Conservation (phyloP, 2,329 filamentous ascomycete species). For the Scolecobasidium constrictum region DNA sequence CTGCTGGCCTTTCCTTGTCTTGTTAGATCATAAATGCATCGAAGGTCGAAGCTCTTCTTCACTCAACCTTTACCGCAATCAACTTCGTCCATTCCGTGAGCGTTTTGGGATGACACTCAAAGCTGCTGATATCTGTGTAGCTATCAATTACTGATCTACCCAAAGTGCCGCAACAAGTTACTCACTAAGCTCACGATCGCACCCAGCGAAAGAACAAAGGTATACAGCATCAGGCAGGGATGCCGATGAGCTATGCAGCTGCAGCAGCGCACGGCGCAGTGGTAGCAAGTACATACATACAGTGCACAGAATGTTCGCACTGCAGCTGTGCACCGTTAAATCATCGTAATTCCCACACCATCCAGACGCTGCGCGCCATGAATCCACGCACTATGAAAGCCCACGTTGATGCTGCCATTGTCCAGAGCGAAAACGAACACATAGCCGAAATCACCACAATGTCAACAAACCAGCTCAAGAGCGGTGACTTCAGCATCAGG, state of each 20-base stretch:
- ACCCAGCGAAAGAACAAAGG: slow-evolving; percentile 12
- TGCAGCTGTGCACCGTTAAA: slow-evolving; percentile 12
- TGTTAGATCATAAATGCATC: too few species aligned
- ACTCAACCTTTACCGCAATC: too few species aligned
- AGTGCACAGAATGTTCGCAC: slow-evolving; percentile 14
- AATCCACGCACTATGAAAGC: slow-evolving; percentile 13
- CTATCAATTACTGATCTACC: too few species aligned
- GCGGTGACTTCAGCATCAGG: slow-evolving; percentile 13
- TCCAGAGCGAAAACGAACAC: slow-evolving; percentile 14
- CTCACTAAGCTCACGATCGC: too few species aligned
- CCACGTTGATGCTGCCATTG: slow-evolving; percentile 13
- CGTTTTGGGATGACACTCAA: too few species aligned
- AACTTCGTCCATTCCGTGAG: too few species aligned
- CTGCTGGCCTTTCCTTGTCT: too few species aligned
- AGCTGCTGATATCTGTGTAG: too few species aligned
- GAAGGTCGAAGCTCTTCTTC: too few species aligned
- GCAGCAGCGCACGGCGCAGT: slow-evolving; percentile 9
- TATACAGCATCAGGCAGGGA: slow-evolving; percentile 10
- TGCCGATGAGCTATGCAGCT: slow-evolving; percentile 11
- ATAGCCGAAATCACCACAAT: slow-evolving; percentile 14
- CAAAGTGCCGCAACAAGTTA: too few species aligned
- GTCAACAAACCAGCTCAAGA: slow-evolving; percentile 15
- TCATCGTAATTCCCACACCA: slow-evolving; percentile 13
- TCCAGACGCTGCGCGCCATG: slow-evolving; percentile 13
- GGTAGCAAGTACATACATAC: slow-evolving; percentile 13